phyloP scores from a whole-genome alignment of 2,329 filamentous ascomycete genomes.

The Mollisiaceae sp. region DNA sequence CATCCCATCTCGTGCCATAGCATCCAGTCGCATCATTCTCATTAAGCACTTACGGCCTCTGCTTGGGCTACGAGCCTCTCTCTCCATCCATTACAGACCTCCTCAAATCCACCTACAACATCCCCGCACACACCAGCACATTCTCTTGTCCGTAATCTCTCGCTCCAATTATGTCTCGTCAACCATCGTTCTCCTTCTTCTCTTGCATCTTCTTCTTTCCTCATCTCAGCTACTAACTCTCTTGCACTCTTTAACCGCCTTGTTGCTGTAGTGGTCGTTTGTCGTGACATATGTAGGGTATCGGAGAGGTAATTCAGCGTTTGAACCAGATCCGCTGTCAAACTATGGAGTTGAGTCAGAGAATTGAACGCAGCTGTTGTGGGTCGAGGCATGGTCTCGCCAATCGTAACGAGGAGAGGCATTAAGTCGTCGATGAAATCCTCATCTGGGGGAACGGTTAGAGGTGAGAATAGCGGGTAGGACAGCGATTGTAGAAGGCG shows the following conservation, averaged over 20 bases:
- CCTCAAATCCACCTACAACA: conserved; percentile 90
- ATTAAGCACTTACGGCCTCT: conserved; percentile 30
- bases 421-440: conserved; percentile 72
- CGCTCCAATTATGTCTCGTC: conserved; percentile 81
- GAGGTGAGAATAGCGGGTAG: conserved; percentile 72
- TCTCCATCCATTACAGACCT: conserved; percentile 85
- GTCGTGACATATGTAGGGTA: conserved; percentile 90
- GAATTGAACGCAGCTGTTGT: conserved; percentile 68
- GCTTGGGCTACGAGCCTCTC: conserved; percentile 71
- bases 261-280: conserved; percentile 82
- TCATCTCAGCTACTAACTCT: conserved; percentile 85
- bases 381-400: conserved; percentile 69
- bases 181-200: conserved; percentile 87
- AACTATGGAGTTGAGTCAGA: conserved; percentile 68
- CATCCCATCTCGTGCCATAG: neutral
- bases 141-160: conserved; percentile 75
- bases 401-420: conserved; percentile 68
- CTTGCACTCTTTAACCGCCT: conserved; percentile 80
- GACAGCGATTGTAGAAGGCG: conserved; percentile 76
- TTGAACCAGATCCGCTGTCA: conserved; percentile 76
- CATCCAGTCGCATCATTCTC: conserved; percentile 2
- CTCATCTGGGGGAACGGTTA: conserved; percentile 64
- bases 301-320: conserved; percentile 88
- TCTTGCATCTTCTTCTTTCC: conserved; percentile 78
- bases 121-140: conserved; percentile 84